A percentile compares a stretch with the other conserved stretches of the same genome.
Evolutionary conservation across 176 grass and related monocot species (phyloP).

Genomic region (Raddia distichophylla): DNA sequence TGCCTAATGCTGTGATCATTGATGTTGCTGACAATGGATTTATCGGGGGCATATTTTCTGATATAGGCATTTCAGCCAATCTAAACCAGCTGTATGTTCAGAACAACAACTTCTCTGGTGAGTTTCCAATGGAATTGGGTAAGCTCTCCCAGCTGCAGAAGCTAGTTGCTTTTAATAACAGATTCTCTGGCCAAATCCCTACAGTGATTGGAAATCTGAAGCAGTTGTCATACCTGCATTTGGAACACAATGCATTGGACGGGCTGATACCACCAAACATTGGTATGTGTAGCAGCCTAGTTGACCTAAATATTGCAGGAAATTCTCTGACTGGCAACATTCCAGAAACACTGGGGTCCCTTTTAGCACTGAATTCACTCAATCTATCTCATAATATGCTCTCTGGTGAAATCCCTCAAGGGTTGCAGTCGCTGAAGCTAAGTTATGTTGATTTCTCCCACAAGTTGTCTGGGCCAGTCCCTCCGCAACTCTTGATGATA

Average conservation of each 20-base stretch:
- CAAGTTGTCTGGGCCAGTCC: slow-evolving; percentile 75
- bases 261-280: slow-evolving; percentile 71
- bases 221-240: slow-evolving; percentile 70
- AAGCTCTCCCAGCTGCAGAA: slow-evolving; percentile 68
- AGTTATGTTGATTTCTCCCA: slow-evolving; percentile 78
- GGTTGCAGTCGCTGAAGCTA: slow-evolving; percentile 67
- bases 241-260: slow-evolving; percentile 69
- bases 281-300: slow-evolving; percentile 61
- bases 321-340: slow-evolving; percentile 73
- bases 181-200: slow-evolving; percentile 70
- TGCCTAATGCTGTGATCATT: slow-evolving; percentile 90
- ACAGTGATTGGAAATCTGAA: slow-evolving; percentile 66
- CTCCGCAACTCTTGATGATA: slow-evolving; percentile 67
- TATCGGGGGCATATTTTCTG: slow-evolving; percentile 66
- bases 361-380: slow-evolving; percentile 62
- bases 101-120: slow-evolving; percentile 70
- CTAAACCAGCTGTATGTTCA: slow-evolving; percentile 90
- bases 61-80: slow-evolving; percentile 65
- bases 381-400: slow-evolving; percentile 87
- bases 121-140: slow-evolving; percentile 73
- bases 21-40: slow-evolving; percentile 82
- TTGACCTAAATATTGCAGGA: slow-evolving; percentile 76
- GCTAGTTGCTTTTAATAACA: slow-evolving; percentile 74
- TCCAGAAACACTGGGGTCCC: slow-evolving; percentile 56
- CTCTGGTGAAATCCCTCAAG: slow-evolving; percentile 70